These are phyloP conservation scores for Pterulicium gracile DNA, from an alignment of 1,284 basidiomycete species.

Conservation along the genomic window DNA sequence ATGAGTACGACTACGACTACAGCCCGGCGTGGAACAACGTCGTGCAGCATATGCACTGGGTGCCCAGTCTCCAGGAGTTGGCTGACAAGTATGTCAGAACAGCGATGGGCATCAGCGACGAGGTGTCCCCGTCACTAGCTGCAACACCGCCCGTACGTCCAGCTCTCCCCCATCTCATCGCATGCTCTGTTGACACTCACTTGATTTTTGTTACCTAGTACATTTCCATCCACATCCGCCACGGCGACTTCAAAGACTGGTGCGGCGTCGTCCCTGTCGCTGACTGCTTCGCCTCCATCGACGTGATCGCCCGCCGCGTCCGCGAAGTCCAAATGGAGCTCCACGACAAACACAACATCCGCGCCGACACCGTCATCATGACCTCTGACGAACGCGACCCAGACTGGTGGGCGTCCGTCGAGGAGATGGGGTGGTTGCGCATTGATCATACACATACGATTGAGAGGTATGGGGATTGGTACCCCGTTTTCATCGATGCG, in stretches of 20 bases:
- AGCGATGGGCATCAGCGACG: constrained; percentile 25
- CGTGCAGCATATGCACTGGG: constrained; percentile 34
- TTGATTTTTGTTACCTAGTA: too few species aligned
- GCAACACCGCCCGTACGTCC: constrained; percentile 11
- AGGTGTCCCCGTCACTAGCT: constrained; percentile 30
- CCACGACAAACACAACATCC: constrained; percentile 34
- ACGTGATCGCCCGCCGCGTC: constrained; percentile 47
- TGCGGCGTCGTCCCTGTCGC: constrained; percentile 31
- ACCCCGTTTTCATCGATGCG: constrained; percentile 59
- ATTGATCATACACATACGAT: background rate
- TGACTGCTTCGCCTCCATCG: constrained; percentile 52
- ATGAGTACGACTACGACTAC: constrained; percentile 33
- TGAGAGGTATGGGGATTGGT: constrained; percentile 27
- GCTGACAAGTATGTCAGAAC: constrained; percentile 28
- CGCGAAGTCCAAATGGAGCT: constrained; percentile 51
- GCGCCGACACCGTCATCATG: constrained; percentile 49
- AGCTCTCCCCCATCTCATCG: constrained; percentile 5
- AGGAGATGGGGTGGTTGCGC: constrained; percentile 41
- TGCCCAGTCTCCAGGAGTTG: constrained; percentile 23
- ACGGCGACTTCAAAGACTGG: constrained; percentile 47
- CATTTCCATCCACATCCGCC: constrained; percentile 54
- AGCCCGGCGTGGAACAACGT: constrained; percentile 41
- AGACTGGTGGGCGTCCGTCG: constrained; percentile 54
- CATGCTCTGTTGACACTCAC: constrained; percentile 10
- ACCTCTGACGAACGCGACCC: constrained; percentile 61